These are phyloP conservation scores for Boletus subcaerulescens DNA, from an alignment of 768 basidiomycete species.

Conservation along the genomic window DNA sequence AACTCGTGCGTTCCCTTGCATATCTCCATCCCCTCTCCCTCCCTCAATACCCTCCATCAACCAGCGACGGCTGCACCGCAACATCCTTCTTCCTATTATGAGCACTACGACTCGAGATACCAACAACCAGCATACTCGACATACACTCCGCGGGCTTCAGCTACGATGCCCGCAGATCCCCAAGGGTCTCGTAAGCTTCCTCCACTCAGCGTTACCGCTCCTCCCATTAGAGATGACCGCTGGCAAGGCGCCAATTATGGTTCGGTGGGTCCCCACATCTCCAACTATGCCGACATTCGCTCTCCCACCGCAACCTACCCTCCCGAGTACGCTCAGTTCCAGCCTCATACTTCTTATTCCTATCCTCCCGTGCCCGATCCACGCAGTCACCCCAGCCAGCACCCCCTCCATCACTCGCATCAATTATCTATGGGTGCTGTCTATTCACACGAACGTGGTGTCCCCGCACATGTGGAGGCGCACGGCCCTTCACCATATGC, in stretches of 20 bases:
- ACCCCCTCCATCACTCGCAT: conserved; percentile 25
- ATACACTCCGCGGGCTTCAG: conserved; percentile 48
- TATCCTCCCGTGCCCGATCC: conserved; percentile 38
- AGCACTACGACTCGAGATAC: conserved; percentile 54
- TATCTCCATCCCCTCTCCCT: conserved; percentile 1
- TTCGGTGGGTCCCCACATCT: conserved; percentile 34
- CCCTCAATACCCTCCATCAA: conserved; percentile 1
- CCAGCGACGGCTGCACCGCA: conserved; percentile 43
- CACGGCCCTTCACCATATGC: conserved; percentile 51
- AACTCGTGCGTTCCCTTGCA: conserved; percentile 33
- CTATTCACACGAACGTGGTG: conserved; percentile 33
- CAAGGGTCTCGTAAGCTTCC: conserved; percentile 59
- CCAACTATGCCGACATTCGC: conserved; percentile 47
- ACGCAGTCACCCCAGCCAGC: conserved; percentile 29
- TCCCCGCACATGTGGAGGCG: conserved; percentile 39
- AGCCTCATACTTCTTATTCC: conserved; percentile 32
- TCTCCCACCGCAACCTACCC: conserved; percentile 66
- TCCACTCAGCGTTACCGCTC: conserved; percentile 44
- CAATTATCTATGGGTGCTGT: conserved; percentile 28
- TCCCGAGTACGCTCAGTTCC: conserved; percentile 49
- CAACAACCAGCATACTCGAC: conserved; percentile 38
- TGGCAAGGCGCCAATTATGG: conserved; percentile 44
- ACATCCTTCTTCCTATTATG: conserved; percentile 49
- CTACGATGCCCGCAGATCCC: conserved; percentile 46
- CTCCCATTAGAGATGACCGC: conserved; percentile 47